Evolutionary conservation across 768 basidiomycete genomes (phyloP).

Genomic region (Phylloporus scabripes): DNA sequence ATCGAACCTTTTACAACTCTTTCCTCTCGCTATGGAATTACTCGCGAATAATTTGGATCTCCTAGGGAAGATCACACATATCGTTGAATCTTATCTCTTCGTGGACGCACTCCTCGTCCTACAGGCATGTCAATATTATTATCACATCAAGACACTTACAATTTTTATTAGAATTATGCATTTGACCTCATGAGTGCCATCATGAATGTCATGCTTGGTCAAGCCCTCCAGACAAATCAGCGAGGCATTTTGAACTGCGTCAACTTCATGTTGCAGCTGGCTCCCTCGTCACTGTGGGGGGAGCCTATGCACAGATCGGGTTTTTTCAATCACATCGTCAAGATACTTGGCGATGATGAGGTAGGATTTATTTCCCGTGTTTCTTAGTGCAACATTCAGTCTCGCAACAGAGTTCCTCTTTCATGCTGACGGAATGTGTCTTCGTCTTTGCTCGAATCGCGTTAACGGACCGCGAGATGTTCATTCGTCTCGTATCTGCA

Average conservation of each 20-base stretch:
- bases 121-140: constrained; percentile 42
- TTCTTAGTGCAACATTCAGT: constrained; percentile 7
- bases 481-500: constrained; percentile 64
- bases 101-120: constrained; percentile 58
- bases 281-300: constrained; percentile 64
- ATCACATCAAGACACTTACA: neutral
- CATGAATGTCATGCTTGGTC: constrained; percentile 44
- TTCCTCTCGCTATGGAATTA: constrained; percentile 57
- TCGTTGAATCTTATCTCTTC: constrained; percentile 78
- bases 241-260: constrained; percentile 59
- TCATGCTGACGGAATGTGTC: constrained; percentile 59
- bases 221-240: constrained; percentile 48
- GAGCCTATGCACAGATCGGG: constrained; percentile 69
- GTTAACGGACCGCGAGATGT: constrained; percentile 59
- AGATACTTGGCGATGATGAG: constrained; percentile 60
- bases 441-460: constrained; percentile 71
- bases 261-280: constrained; percentile 55
- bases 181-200: constrained; percentile 55
- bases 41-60: constrained; percentile 68
- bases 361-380: constrained; percentile 33
- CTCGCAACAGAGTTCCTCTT: constrained; percentile 24
- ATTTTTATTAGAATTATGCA: constrained; percentile 42
- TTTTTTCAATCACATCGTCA: constrained; percentile 60
- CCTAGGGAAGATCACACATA: constrained; percentile 57
- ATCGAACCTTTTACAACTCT: constrained; percentile 55